Conservation (phyloP, 2,329 filamentous ascomycete genomes). For the Fusarium albosuccineum region DNA sequence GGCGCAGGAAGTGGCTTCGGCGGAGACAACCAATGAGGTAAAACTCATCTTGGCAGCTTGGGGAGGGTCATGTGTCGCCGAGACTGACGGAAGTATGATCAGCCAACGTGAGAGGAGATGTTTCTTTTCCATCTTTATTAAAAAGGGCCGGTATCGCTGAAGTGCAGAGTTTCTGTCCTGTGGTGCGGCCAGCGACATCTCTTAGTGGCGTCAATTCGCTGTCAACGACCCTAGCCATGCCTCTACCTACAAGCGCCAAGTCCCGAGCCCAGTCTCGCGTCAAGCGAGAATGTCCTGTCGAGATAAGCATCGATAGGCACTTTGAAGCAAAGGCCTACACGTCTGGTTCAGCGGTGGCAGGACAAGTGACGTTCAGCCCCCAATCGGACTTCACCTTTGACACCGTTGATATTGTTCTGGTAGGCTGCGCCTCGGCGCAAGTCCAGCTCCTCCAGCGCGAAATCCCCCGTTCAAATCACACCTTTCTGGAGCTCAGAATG, state of each 20-base stretch:
- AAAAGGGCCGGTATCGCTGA: not conserved
- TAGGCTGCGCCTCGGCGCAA: conserved; percentile 6
- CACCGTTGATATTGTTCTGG: conserved; percentile 26
- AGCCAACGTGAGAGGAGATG: not conserved
- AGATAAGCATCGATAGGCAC: conserved; percentile 36
- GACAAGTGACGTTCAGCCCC: conserved; percentile 16
- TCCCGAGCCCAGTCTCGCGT: conserved; percentile 20
- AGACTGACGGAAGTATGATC: conserved; percentile 15
- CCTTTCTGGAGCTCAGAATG: conserved; percentile 35
- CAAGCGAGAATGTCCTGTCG: conserved; percentile 23
- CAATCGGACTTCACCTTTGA: conserved; percentile 27
- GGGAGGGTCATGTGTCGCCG: conserved; percentile 3
- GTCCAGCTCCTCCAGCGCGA: conserved; percentile 35
- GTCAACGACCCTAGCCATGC: not conserved
- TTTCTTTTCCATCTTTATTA: not conserved
- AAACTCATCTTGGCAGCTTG: not conserved
- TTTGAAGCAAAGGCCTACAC: conserved; percentile 38
- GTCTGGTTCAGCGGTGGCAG: conserved; percentile 31
- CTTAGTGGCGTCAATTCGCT: not conserved
- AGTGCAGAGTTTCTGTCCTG: not conserved
- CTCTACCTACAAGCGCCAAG: conserved; percentile 10
- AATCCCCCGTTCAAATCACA: conserved; percentile 21
- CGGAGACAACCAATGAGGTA: not conserved
- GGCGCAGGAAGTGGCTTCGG: not conserved
- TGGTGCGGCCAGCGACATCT: not conserved